Conservation (phyloP, 306 rosid genomes). For the apple (Malus domestica) region ASM211411v1 NC_041802.1:7449001-7449500, state of each 20-base stretch:
- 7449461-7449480: slow-evolving; percentile 66
- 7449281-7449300: background rate
- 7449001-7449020: slow-evolving; percentile 86
- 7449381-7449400: slow-evolving; percentile 91
- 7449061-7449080: background rate
- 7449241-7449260: background rate
- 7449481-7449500: slow-evolving; percentile 64
- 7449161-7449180: background rate
- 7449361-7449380: slow-evolving; percentile 86
- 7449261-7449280: background rate
- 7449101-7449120: background rate
- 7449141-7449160: slow-evolving; percentile 1
- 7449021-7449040: slow-evolving; percentile 83
- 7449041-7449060: slow-evolving; percentile 70
- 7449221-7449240: background rate
- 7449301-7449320: background rate
- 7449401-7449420: slow-evolving; percentile 90
- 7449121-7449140: background rate
- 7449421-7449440: slow-evolving; percentile 90
- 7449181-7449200: background rate
- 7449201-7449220: background rate
- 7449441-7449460: slow-evolving; percentile 85
- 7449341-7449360: slow-evolving; percentile 10
- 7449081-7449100: background rate
- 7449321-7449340: slow-evolving; percentile 6